Evolutionary conservation across 1,139 yeast genomes (phyloP).

Genomic region (Nematodospora anomalae): DNA sequence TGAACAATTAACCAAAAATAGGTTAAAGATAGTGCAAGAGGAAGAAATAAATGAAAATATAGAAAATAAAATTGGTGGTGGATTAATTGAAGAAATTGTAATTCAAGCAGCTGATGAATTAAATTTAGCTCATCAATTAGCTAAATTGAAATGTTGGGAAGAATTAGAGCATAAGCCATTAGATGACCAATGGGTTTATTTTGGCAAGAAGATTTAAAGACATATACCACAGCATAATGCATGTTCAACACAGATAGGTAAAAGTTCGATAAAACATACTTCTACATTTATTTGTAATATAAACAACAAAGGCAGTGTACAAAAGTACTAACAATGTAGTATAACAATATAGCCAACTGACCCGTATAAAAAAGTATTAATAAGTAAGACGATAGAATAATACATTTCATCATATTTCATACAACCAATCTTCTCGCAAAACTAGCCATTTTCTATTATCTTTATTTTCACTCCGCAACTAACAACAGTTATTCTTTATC

Average conservation of each 20-base stretch:
- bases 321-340: background rate
- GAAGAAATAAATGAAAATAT: constrained; percentile 66
- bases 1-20: constrained; percentile 68
- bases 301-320: constrained; percentile 1
- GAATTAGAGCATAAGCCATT: constrained; percentile 68
- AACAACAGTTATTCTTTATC: constrained; percentile 44
- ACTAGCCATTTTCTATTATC: no score
- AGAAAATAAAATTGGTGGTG: constrained; percentile 76
- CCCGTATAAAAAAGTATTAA: background rate
- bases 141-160: constrained; percentile 67
- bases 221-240: background rate
- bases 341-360: background rate
- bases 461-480: no score
- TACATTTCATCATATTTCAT: background rate
- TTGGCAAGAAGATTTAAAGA: constrained; percentile 53
- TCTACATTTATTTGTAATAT: background rate
- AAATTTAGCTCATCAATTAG: constrained; percentile 65
- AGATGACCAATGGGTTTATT: constrained; percentile 72
- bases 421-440: no score
- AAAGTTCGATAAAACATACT: background rate
- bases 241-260: background rate
- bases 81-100: constrained; percentile 79
- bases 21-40: constrained; percentile 65
- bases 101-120: constrained; percentile 85
- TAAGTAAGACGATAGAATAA: no score